A percentile compares a stretch with the other conserved stretches of the same genome.
Evolutionary conservation across 2,329 filamentous ascomycete genomes (phyloP).

Genomic region (Juglanconis oblonga): DNA sequence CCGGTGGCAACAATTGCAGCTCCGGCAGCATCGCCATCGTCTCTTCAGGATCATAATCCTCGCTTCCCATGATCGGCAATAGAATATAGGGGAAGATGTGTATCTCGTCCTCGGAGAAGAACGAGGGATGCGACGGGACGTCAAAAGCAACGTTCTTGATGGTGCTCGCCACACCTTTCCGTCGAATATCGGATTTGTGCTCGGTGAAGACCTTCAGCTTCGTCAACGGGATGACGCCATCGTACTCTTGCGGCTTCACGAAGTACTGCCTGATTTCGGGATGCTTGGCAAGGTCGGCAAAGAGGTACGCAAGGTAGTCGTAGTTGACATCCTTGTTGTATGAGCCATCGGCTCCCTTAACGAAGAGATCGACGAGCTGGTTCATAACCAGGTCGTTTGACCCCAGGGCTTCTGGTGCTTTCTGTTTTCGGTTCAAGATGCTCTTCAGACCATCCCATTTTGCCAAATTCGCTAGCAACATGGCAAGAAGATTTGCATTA

Average conservation of each 20-base stretch:
- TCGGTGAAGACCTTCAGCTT: constrained; percentile 96
- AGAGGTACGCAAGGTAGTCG: constrained; percentile 91
- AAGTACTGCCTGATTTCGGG: constrained; percentile 73
- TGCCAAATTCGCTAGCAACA: constrained; percentile 88
- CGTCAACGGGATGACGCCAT: constrained; percentile 80
- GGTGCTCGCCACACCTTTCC: constrained; percentile 91
- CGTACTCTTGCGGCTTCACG: constrained; percentile 69
- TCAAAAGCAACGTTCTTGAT: constrained; percentile 95
- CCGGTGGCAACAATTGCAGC: constrained; percentile 81
- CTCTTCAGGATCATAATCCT: constrained; percentile 87
- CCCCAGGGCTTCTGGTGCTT: constrained; percentile 65
- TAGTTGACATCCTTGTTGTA: constrained; percentile 86
- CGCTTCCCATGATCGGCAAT: constrained; percentile 80
- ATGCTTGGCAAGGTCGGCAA: constrained; percentile 88
- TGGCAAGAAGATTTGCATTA: constrained; percentile 80
- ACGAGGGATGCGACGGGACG: constrained; percentile 64
- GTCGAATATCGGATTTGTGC: constrained; percentile 75
- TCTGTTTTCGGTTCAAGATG: constrained; percentile 66
- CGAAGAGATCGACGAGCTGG: constrained; percentile 92
- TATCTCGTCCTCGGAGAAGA: constrained; percentile 69
- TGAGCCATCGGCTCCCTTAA: constrained; percentile 78
- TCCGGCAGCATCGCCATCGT: constrained; percentile 84
- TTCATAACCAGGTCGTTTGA: constrained; percentile 75
- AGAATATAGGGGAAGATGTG: constrained; percentile 87
- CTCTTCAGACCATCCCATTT: constrained; percentile 74